Conservation (phyloP, 1,139 yeast species). For the Hemisphaericaspora lyxosophila region DNA sequence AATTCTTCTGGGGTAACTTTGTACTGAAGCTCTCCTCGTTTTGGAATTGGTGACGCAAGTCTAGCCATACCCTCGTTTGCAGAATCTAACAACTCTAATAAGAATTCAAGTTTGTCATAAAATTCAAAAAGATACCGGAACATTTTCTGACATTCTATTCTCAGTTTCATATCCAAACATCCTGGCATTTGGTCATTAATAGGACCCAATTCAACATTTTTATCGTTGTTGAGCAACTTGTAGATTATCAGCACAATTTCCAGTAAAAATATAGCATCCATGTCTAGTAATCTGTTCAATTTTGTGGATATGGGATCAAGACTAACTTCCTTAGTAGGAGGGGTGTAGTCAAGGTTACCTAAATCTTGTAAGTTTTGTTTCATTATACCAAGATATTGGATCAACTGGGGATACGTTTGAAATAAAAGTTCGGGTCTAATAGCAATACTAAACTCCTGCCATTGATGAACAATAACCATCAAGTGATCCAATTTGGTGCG, state of each 20-base stretch:
- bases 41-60: not conserved
- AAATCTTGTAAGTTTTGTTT: slow-evolving; percentile 10
- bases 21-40: not conserved
- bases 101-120: slow-evolving; percentile 6
- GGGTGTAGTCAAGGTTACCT: slow-evolving; percentile 15
- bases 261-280: slow-evolving; percentile 5
- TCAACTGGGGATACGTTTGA: slow-evolving; percentile 20
- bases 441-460: slow-evolving; percentile 10
- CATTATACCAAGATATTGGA: slow-evolving; percentile 6
- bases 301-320: slow-evolving; percentile 16
- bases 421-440: slow-evolving; percentile 20
- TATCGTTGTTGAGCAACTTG: not conserved
- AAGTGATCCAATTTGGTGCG: not conserved
- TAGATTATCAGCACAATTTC: slow-evolving; percentile 1
- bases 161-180: not conserved
- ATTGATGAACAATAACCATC: slow-evolving; percentile 2
- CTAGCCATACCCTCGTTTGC: not conserved
- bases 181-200: slow-evolving; percentile 3
- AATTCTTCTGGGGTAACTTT: slow-evolving; percentile 4
- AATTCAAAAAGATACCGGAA: slow-evolving; percentile 7
- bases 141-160: slow-evolving; percentile 4
- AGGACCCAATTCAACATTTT: slow-evolving; percentile 1
- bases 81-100: not conserved
- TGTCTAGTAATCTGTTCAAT: slow-evolving; percentile 12
- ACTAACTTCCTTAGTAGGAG: slow-evolving; percentile 17